Conservation (phyloP, 441 rosid genomes). For the Hura crepitans region DNA sequence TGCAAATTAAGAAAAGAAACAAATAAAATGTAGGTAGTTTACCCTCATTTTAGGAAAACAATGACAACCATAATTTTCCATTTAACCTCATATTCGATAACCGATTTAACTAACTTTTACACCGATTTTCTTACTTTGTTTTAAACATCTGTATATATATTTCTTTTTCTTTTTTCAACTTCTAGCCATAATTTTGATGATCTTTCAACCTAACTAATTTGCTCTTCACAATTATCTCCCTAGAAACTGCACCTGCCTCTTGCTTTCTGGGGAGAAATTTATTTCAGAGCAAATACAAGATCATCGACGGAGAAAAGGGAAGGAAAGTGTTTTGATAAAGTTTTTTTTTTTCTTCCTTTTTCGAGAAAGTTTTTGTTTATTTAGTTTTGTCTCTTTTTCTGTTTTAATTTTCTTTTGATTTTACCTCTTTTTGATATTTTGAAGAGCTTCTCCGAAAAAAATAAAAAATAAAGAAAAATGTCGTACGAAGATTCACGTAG, state of each 20-base stretch:
- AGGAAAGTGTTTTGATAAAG: not conserved
- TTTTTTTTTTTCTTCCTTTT: not conserved
- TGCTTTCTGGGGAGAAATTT: slow-evolving; percentile 15
- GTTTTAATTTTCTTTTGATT: not conserved
- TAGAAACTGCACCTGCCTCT: slow-evolving; percentile 2
- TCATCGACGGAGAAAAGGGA: too few relatives aligned
- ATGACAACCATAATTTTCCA: slow-evolving; percentile 5
- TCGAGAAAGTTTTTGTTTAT: too few relatives aligned
- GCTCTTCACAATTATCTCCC: slow-evolving; percentile 9
- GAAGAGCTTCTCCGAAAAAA: not conserved
- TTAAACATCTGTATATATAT: not conserved
- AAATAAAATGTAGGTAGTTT: too few relatives aligned
- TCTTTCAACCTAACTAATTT: not conserved
- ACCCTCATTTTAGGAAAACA: not conserved
- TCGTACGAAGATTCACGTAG: slow-evolving; percentile 30
- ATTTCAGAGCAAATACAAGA: not conserved
- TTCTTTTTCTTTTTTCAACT: not conserved
- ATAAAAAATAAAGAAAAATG: slow-evolving; percentile 24
- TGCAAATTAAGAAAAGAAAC: not conserved
- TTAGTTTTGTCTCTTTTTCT: too few relatives aligned
- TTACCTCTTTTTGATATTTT: not conserved
- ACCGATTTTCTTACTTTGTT: too few relatives aligned
- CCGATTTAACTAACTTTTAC: slow-evolving; percentile 19
- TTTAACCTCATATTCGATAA: slow-evolving; percentile 14
- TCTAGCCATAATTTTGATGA: not conserved